phyloP scores from a whole-genome alignment of 805 yeast genomes.

The Scheffersomyces coipomensis region DNA sequence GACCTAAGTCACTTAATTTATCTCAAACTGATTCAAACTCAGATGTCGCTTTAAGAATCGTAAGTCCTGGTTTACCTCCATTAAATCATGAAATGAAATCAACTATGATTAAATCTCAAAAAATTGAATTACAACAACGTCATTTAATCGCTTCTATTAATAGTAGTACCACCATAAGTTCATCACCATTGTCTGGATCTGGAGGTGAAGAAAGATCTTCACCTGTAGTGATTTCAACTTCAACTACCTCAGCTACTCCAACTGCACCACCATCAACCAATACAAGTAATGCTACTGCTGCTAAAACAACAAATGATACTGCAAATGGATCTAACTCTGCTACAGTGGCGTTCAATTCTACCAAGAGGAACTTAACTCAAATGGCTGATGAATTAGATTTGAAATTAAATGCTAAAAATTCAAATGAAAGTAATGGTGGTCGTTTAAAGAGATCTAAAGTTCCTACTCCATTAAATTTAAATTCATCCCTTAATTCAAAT shows the following conservation, averaged over 20 bases:
- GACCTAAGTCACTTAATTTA: constrained; percentile 12
- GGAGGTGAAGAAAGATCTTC: background rate
- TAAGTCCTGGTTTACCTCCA: constrained; percentile 29
- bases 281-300: background rate
- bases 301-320: background rate
- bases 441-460: constrained; percentile 31
- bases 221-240: background rate
- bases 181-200: background rate
- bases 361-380: background rate
- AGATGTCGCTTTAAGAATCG: constrained; percentile 31
- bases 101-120: constrained; percentile 29
- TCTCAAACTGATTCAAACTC: constrained; percentile 10
- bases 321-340: background rate
- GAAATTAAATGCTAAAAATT: background rate
- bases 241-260: background rate
- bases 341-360: background rate
- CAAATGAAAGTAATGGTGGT: background rate
- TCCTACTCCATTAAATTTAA: constrained; percentile 29
- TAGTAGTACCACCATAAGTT: background rate
- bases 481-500: constrained; percentile 4
- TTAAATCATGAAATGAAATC: constrained; percentile 29
- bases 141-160: constrained; percentile 26
- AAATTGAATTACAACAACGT: constrained; percentile 32
- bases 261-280: background rate
- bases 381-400: constrained; percentile 4